Percentiles rank a stretch among this genome's conserved stretches.
Conservation (phyloP, 257 asterid genomes). For the Salvia miltiorrhiza region DNA sequence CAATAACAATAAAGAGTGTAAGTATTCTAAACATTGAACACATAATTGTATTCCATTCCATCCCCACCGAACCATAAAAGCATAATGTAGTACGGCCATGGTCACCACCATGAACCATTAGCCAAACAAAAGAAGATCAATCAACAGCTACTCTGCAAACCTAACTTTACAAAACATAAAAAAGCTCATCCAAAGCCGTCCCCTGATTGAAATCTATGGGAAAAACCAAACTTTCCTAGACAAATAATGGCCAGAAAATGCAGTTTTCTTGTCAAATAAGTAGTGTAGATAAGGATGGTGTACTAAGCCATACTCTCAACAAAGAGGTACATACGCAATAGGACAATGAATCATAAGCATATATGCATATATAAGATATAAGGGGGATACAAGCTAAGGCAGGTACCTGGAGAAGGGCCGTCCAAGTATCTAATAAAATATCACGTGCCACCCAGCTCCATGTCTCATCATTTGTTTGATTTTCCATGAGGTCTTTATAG, state of each 20-base stretch:
- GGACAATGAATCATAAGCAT: not conserved
- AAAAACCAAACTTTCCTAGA: not conserved
- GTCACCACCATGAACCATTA: constrained; percentile 10
- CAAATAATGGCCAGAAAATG: not conserved
- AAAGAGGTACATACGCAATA: constrained; percentile 5
- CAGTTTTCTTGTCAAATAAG: constrained; percentile 15
- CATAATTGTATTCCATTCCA: not conserved
- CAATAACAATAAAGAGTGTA: not conserved
- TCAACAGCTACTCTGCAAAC: not conserved
- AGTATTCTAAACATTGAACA: not conserved
- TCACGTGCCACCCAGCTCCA: constrained; percentile 99
- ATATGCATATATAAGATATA: constrained; percentile 1
- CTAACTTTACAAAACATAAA: not conserved
- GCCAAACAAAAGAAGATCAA: constrained; percentile 1
- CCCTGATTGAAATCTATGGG: not conserved
- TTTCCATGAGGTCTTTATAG: constrained; percentile 63
- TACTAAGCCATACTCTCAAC: constrained; percentile 10
- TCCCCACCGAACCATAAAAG: constrained; percentile 8
- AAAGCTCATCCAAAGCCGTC: no score
- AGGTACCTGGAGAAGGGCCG: constrained; percentile 72
- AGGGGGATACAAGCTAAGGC: constrained; percentile 7
- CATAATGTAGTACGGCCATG: constrained; percentile 1
- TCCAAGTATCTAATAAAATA: constrained; percentile 90
- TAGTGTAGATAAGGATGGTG: not conserved
- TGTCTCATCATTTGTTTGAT: constrained; percentile 71